phyloP scores from a whole-genome alignment of 2,329 filamentous ascomycete genomes.

The Aspergillus fijiensis region DNA sequence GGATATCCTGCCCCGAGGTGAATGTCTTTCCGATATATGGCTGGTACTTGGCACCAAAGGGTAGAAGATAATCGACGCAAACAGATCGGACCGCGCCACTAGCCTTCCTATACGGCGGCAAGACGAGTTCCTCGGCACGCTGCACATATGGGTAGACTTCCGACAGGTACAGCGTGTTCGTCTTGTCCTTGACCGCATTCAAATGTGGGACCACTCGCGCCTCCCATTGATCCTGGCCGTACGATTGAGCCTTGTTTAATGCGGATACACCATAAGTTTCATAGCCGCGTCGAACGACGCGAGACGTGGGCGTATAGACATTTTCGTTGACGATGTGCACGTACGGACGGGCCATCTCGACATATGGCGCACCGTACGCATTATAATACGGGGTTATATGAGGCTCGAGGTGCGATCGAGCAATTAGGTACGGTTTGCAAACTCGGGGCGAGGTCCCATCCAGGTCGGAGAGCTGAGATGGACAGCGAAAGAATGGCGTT shows the following conservation, averaged over 20 bases:
- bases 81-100: slow-evolving; percentile 54
- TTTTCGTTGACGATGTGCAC: slow-evolving; percentile 55
- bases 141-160: slow-evolving; percentile 72
- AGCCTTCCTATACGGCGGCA: slow-evolving; percentile 73
- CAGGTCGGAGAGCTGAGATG: slow-evolving; percentile 65
- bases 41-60: slow-evolving; percentile 69
- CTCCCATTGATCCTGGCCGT: slow-evolving; percentile 72
- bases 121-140: slow-evolving; percentile 56
- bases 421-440: slow-evolving; percentile 76
- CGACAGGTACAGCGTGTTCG: slow-evolving; percentile 66
- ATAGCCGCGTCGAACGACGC: slow-evolving; percentile 61
- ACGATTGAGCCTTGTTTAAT: slow-evolving; percentile 65
- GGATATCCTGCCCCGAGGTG: slow-evolving; percentile 63
- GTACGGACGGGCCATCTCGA: slow-evolving; percentile 75
- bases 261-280: slow-evolving; percentile 72
- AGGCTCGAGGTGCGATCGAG: slow-evolving; percentile 66
- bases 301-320: slow-evolving; percentile 67
- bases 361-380: slow-evolving; percentile 77
- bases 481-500: slow-evolving; percentile 80
- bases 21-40: slow-evolving; percentile 74
- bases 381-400: slow-evolving; percentile 84
- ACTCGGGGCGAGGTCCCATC: slow-evolving; percentile 69
- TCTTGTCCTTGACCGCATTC: slow-evolving; percentile 60
- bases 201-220: slow-evolving; percentile 74
- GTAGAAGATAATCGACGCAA: slow-evolving; percentile 61